Percentiles rank a stretch among this genome's conserved stretches.
phyloP scores from a whole-genome alignment of 2,329 filamentous ascomycete species.

The Daldinia sp. region DNA sequence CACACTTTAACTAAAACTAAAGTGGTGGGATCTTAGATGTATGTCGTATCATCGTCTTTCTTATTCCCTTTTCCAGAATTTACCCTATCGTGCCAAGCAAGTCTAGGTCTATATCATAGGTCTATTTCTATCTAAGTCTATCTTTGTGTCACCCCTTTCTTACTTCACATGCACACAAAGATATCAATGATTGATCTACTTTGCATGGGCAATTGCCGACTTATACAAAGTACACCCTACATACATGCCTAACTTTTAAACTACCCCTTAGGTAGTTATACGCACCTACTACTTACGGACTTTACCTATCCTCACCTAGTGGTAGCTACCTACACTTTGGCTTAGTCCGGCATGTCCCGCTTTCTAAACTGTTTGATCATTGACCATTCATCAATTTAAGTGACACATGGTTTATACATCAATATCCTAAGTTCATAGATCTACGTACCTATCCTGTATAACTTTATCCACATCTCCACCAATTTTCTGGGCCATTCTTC shows the following conservation, averaged over 20 bases:
- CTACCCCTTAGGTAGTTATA: too few species aligned
- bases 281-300: not conserved
- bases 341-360: slow-evolving; percentile 14
- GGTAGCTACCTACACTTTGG: slow-evolving; percentile 7
- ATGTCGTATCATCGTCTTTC: slow-evolving; percentile 1
- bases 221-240: slow-evolving; percentile 16
- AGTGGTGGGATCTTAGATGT: slow-evolving; percentile 7
- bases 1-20: slow-evolving; percentile 3
- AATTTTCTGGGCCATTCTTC: slow-evolving; percentile 1
- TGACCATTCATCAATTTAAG: slow-evolving; percentile 3
- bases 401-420: not conserved
- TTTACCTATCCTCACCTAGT: slow-evolving; percentile 8
- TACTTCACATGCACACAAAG: slow-evolving; percentile 15
- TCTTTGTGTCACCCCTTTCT: slow-evolving; percentile 3
- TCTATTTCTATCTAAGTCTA: slow-evolving; percentile 2
- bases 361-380: not conserved
- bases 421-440: not conserved
- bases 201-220: slow-evolving; percentile 32
- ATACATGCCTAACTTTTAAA: too few species aligned
- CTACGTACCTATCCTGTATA: slow-evolving; percentile 16
- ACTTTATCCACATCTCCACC: slow-evolving; percentile 19
- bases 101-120: slow-evolving; percentile 23
- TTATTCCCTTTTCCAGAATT: slow-evolving; percentile 15
- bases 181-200: slow-evolving; percentile 18
- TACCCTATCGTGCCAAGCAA: slow-evolving; percentile 39